A percentile compares a stretch with the other conserved stretches of the same genome.
Evolutionary conservation across 2,329 filamentous ascomycete genomes (phyloP).

Genomic region (Neopestalotiopsis clavispora): DNA sequence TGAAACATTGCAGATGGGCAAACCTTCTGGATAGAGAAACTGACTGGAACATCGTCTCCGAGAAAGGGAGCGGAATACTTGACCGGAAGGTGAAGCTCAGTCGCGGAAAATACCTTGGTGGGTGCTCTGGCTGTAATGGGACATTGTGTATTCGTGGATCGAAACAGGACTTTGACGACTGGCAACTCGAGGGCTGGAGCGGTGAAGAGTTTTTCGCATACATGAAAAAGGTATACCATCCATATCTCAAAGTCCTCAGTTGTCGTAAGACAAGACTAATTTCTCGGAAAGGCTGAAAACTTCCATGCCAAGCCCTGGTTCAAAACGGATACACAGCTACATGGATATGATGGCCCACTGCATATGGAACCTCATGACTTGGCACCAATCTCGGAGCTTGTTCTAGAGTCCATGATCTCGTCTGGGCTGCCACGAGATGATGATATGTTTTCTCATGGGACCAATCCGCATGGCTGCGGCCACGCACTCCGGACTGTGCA

Average conservation of each 20-base stretch:
- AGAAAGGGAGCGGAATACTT: conserved; percentile 8
- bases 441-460: conserved; percentile 62
- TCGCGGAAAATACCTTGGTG: conserved; percentile 17
- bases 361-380: conserved; percentile 63
- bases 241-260: neutral
- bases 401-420: conserved; percentile 59
- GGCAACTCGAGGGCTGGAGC: conserved; percentile 35
- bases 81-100: conserved; percentile 13
- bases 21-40: conserved; percentile 12
- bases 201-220: conserved; percentile 61
- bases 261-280: neutral
- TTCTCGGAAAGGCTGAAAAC: conserved; percentile 49
- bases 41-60: conserved; percentile 15
- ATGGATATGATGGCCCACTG: conserved; percentile 57
- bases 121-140: conserved; percentile 14
- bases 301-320: conserved; percentile 65
- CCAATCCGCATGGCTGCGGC: conserved; percentile 58
- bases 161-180: conserved; percentile 14
- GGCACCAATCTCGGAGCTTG: conserved; percentile 60
- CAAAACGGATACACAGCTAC: conserved; percentile 48
- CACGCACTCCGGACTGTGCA: conserved; percentile 58
- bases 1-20: neutral
- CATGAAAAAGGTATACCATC: conserved; percentile 54
- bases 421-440: conserved; percentile 58
- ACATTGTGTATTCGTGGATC: conserved; percentile 14